A percentile compares a stretch with the other conserved stretches of the same genome.
Conservation (phyloP, 257 asterid species). For the Nicotiana attenuata region DNA sequence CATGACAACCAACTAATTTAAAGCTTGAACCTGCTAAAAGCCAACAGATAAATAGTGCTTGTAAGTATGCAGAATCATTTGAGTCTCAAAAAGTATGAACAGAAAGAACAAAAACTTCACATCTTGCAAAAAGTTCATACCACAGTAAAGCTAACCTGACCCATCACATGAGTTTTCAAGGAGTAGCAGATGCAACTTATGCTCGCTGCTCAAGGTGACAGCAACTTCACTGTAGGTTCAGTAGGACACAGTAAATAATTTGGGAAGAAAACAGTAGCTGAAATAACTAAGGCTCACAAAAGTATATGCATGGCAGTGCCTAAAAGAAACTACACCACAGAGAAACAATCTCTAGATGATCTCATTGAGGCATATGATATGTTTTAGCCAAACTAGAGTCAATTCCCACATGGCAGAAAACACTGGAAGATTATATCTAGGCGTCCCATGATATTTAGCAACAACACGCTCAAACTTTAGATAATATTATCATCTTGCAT, state of each 20-base stretch:
- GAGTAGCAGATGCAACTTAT: constrained; percentile 31
- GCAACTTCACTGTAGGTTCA: constrained; percentile 34
- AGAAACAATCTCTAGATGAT: not conserved
- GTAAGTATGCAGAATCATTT: constrained; percentile 1
- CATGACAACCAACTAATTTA: constrained; percentile 31
- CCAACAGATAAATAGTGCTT: not conserved
- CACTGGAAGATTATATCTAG: not conserved
- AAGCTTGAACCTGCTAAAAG: constrained; percentile 31
- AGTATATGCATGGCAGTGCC: not conserved
- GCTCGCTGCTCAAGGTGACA: constrained; percentile 32
- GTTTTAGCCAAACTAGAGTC: not conserved
- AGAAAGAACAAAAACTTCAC: constrained; percentile 14
- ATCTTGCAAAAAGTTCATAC: constrained; percentile 43
- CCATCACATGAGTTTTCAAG: constrained; percentile 34
- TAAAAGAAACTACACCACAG: not conserved
- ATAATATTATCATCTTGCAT: not conserved
- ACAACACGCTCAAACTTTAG: not conserved
- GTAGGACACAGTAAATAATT: not conserved
- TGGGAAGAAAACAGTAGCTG: not conserved
- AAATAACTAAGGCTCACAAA: not conserved
- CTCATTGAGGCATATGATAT: not conserved
- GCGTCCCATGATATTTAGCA: not conserved
- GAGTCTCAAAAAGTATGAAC: not conserved
- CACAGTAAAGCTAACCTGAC: constrained; percentile 67
- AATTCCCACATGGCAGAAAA: not conserved